Conservation (phyloP, 73 alveolate genomes). For the Durusdinium trenchii region DNA sequence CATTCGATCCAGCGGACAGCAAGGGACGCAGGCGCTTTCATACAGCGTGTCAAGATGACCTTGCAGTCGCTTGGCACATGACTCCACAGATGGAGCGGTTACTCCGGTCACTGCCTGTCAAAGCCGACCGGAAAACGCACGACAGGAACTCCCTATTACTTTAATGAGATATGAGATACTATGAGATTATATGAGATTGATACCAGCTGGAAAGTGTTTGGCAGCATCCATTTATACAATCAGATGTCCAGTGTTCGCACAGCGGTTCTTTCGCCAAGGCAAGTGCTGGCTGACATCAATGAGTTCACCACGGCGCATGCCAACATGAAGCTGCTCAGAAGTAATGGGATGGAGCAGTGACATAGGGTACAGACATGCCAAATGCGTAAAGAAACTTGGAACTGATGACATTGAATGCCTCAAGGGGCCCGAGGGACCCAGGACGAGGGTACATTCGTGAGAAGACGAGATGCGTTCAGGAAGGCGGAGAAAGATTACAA, state of each 20-base stretch:
- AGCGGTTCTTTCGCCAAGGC: neutral
- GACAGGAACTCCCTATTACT: no score
- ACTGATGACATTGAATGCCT: no score
- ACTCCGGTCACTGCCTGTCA: no score
- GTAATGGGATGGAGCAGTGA: no score
- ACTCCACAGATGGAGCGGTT: no score
- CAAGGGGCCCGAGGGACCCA: no score
- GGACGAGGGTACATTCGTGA: neutral
- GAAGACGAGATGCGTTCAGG: neutral
- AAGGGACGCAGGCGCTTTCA: neutral
- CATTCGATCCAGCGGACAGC: slow-evolving; percentile 15
- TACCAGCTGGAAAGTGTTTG: no score
- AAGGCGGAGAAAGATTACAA: slow-evolving; percentile 48
- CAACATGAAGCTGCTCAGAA: slow-evolving; percentile 4
- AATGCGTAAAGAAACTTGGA: no score
- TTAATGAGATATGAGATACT: no score
- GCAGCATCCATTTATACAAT: neutral
- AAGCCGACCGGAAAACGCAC: no score
- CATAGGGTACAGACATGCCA: no score
- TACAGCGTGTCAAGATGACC: neutral
- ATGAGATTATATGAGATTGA: no score
- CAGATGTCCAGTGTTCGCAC: neutral
- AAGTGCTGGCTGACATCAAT: neutral
- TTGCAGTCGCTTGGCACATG: slow-evolving; percentile 25
- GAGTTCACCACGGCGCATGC: slow-evolving; percentile 28